Percentiles rank a stretch among this genome's conserved stretches.
Conservation (phyloP, 306 rosid species). For the Pachyrhizus erosus region DNA sequence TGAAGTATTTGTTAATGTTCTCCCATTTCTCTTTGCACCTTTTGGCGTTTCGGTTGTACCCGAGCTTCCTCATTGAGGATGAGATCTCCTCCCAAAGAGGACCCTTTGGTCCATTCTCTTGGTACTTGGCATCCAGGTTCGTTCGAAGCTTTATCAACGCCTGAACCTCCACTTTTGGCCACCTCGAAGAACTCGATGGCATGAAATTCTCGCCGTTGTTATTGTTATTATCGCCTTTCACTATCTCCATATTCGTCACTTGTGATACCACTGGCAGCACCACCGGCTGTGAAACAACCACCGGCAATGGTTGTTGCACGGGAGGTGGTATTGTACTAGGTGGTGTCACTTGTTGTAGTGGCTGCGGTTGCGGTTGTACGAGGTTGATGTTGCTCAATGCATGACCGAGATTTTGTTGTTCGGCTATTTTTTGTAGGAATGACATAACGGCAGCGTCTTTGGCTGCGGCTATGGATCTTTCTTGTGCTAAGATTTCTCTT, state of each 20-base stretch:
- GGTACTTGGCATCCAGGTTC: constrained; percentile 67
- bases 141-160: constrained; percentile 76
- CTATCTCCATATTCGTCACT: constrained; percentile 47
- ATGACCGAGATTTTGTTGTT: constrained; percentile 54
- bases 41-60: constrained; percentile 75
- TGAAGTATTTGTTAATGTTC: constrained; percentile 98
- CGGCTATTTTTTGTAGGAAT: constrained; percentile 73
- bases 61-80: constrained; percentile 61
- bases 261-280: neutral
- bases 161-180: constrained; percentile 90
- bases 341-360: neutral
- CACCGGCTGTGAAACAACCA: neutral
- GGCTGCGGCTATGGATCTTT: constrained; percentile 67
- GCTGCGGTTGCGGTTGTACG: neutral
- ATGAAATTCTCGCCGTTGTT: constrained; percentile 39
- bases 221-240: constrained; percentile 23
- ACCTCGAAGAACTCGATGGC: constrained; percentile 63
- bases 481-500: constrained; percentile 74
- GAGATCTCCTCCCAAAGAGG: constrained; percentile 97
- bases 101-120: constrained; percentile 86
- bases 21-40: constrained; percentile 99
- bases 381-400: constrained; percentile 33
- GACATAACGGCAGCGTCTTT: constrained; percentile 83
- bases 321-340: neutral
- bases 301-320: neutral